These are phyloP conservation scores for Leccinum aurantiacum DNA, from an alignment of 768 basidiomycete genomes.

Conservation along the genomic window DNA sequence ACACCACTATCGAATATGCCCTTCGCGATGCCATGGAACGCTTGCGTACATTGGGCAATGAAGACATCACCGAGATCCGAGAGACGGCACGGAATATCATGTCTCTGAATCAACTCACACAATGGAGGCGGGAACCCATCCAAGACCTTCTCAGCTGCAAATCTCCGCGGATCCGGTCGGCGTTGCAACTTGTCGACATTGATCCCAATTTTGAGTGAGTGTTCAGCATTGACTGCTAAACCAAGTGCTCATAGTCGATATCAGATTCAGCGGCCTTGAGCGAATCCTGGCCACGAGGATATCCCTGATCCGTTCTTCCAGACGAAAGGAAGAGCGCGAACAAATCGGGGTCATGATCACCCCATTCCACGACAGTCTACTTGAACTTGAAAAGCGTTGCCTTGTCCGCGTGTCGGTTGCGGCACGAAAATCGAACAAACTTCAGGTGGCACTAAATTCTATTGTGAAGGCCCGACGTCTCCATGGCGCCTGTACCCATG, in stretches of 20 bases:
- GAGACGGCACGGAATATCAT: constrained; percentile 69
- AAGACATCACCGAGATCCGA: constrained; percentile 77
- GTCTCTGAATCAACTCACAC: constrained; percentile 74
- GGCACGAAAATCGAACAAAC: constrained; percentile 64
- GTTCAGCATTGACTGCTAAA: not conserved
- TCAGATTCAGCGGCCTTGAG: constrained; percentile 75
- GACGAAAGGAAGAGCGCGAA: constrained; percentile 68
- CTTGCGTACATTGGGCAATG: constrained; percentile 66
- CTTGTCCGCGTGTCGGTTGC: constrained; percentile 69
- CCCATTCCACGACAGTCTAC: constrained; percentile 49
- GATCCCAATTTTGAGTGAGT: constrained; percentile 68
- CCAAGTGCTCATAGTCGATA: constrained; percentile 14
- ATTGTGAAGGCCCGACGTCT: constrained; percentile 72
- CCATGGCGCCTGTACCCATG: constrained; percentile 43
- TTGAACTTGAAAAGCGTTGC: constrained; percentile 65
- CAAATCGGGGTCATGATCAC: constrained; percentile 72
- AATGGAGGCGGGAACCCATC: constrained; percentile 49
- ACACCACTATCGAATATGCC: constrained; percentile 47
- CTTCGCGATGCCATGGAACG: constrained; percentile 62
- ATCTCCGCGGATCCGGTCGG: constrained; percentile 36
- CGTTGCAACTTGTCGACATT: constrained; percentile 47
- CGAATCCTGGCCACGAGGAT: constrained; percentile 77
- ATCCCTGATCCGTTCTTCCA: constrained; percentile 72
- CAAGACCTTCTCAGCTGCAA: constrained; percentile 32
- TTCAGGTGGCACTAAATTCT: constrained; percentile 86